These are phyloP conservation scores for Ustilago nuda DNA, from an alignment of 1,284 basidiomycete genomes.

Conservation along the genomic window DNA sequence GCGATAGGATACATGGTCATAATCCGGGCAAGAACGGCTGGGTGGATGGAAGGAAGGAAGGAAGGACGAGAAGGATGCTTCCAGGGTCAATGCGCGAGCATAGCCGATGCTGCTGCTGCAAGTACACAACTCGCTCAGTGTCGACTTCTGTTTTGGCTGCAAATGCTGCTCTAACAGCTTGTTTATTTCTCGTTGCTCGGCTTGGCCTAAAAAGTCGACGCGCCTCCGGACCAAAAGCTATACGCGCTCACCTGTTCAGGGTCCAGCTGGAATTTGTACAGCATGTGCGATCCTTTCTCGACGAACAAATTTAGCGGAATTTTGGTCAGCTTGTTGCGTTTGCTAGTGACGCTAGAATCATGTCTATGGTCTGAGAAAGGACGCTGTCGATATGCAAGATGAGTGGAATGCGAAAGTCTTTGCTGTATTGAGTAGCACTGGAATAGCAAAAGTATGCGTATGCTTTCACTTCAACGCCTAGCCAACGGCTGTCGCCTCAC, in stretches of 20 bases:
- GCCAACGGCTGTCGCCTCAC: constrained; percentile 48
- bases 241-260: constrained; percentile 17
- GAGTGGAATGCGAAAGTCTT: neutral
- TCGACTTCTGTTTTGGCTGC: constrained; percentile 13
- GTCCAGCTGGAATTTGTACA: constrained; percentile 9
- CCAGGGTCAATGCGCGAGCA: neutral
- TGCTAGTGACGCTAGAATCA: neutral
- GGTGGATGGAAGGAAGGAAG: constrained; percentile 13
- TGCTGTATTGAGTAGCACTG: neutral
- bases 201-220: constrained; percentile 1
- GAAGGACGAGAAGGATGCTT: neutral
- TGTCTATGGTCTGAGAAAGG: neutral
- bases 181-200: neutral
- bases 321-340: neutral
- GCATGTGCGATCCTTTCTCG: neutral
- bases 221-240: constrained; percentile 1
- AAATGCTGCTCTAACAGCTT: no score
- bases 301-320: neutral
- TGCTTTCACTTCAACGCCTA: constrained; percentile 10
- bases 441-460: neutral
- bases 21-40: neutral
- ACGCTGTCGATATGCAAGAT: neutral
- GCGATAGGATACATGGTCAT: neutral
- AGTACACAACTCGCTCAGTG: neutral
- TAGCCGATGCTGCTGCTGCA: neutral